These are phyloP conservation scores for Nitzschia inconspicua DNA, from an alignment of 108 stramenopile species.

Conservation along the genomic window DNA sequence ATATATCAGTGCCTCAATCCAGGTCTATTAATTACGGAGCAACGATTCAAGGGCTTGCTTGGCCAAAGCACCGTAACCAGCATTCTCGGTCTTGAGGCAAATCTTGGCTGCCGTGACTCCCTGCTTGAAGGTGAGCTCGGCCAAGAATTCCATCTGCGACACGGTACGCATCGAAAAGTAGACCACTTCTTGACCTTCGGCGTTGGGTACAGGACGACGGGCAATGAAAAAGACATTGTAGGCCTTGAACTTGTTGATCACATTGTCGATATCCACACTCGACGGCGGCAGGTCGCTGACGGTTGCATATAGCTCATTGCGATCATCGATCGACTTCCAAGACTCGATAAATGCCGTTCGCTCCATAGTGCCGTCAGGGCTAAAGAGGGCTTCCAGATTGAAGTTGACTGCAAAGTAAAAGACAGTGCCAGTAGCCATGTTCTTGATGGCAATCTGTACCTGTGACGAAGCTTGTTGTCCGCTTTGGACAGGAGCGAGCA, in stretches of 20 bases:
- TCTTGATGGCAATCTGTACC: slow-evolving; percentile 94
- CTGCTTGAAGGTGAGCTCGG: slow-evolving; percentile 92
- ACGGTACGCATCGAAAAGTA: slow-evolving; percentile 86
- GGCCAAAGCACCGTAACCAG: slow-evolving; percentile 67
- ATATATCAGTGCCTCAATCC: too few relatives aligned
- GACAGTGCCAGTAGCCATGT: slow-evolving; percentile 82
- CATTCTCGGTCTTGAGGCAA: slow-evolving; percentile 82
- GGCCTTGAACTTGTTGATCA: slow-evolving; percentile 72
- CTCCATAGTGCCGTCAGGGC: slow-evolving; percentile 73
- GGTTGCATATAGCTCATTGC: slow-evolving; percentile 80
- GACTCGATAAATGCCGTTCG: slow-evolving; percentile 74
- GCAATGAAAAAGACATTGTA: slow-evolving; percentile 89
- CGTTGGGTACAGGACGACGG: slow-evolving; percentile 89
- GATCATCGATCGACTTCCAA: slow-evolving; percentile 90
- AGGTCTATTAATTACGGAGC: slow-evolving; percentile 33
- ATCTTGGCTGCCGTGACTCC: slow-evolving; percentile 92
- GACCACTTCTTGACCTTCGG: slow-evolving; percentile 89
- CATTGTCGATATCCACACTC: slow-evolving; percentile 73
- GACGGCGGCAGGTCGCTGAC: slow-evolving; percentile 66
- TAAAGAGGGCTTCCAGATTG: slow-evolving; percentile 79
- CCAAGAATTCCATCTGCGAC: slow-evolving; percentile 76
- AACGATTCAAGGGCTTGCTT: slow-evolving; percentile 79
- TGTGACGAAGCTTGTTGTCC: slow-evolving; percentile 72
- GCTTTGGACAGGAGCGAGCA: slow-evolving; percentile 69
- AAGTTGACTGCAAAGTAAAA: slow-evolving; percentile 90